These are phyloP conservation scores for Penicillium soppii DNA, from an alignment of 495 filamentous ascomycete genomes.

Conservation along the genomic window DNA sequence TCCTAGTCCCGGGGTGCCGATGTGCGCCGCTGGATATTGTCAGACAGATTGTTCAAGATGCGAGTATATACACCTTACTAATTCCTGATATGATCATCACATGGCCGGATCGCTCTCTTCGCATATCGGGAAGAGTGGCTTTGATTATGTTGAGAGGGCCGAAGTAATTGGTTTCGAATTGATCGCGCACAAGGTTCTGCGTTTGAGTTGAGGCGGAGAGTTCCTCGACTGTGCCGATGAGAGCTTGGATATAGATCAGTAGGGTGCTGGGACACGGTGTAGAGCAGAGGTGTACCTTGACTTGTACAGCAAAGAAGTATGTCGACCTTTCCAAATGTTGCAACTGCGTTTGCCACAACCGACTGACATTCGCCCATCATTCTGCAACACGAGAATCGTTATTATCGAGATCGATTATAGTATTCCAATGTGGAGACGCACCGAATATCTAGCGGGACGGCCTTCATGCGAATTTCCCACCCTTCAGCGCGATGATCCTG, in stretches of 20 bases:
- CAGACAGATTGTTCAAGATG: constrained; percentile 8
- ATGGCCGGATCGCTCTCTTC: constrained; percentile 77
- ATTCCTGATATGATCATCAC: constrained; percentile 88
- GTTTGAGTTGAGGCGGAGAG: constrained; percentile 70
- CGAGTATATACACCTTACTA: constrained; percentile 44
- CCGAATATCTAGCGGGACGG: constrained; percentile 52
- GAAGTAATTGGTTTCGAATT: constrained; percentile 94
- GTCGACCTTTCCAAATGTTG: constrained; percentile 82
- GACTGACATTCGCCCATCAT: constrained; percentile 65
- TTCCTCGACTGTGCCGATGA: constrained; percentile 92
- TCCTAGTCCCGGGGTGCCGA: constrained; percentile 87
- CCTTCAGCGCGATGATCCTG: constrained; percentile 57
- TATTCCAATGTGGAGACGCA: constrained; percentile 22
- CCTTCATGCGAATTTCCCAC: constrained; percentile 44
- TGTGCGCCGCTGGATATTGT: constrained; percentile 63
- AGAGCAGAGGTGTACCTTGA: constrained; percentile 55
- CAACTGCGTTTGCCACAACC: constrained; percentile 80
- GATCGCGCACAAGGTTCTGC: constrained; percentile 75
- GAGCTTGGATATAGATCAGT: constrained; percentile 46
- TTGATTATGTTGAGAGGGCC: constrained; percentile 95
- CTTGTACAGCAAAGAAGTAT: constrained; percentile 85
- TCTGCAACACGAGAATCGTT: constrained; percentile 18
- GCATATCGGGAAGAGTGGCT: constrained; percentile 76
- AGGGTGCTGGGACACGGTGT: neutral
- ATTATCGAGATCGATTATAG: constrained; percentile 5